Conservation (phyloP, 1,284 basidiomycete genomes). For the Filobasidium uniguttulatum region DNA sequence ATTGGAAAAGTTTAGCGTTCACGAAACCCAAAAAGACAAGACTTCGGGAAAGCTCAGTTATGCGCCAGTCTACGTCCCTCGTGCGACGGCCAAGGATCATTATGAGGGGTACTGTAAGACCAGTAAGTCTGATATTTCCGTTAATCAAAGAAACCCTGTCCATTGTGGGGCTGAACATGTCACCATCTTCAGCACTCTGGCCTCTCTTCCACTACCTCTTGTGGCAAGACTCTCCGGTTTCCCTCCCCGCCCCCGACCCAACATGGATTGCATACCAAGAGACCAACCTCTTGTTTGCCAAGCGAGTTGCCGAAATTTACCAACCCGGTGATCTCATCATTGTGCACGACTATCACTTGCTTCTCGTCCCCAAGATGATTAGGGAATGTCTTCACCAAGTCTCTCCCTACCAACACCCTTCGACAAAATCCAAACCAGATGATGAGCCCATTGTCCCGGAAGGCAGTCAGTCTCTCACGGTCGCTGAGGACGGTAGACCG, state of each 20-base stretch:
- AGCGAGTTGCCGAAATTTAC: slow-evolving; percentile 60
- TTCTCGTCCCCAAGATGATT: slow-evolving; percentile 76
- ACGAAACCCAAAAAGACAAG: slow-evolving; percentile 39
- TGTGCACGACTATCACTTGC: slow-evolving; percentile 85
- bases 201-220: slow-evolving; percentile 96
- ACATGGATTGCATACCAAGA: slow-evolving; percentile 73
- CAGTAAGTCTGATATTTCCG: slow-evolving; percentile 45
- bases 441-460: slow-evolving; percentile 3
- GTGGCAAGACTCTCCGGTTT: slow-evolving; percentile 68
- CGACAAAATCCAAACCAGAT: not conserved
- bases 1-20: slow-evolving; percentile 48
- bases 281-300: slow-evolving; percentile 76
- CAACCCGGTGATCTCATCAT: slow-evolving; percentile 78
- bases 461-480: not conserved
- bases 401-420: not conserved
- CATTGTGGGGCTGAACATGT: slow-evolving; percentile 1
- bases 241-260: slow-evolving; percentile 46
- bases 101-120: slow-evolving; percentile 98
- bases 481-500: slow-evolving; percentile 6
- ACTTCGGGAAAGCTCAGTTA: slow-evolving; percentile 54
- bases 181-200: slow-evolving; percentile 59
- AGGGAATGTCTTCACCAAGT: slow-evolving; percentile 63
- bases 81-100: slow-evolving; percentile 78
- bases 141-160: slow-evolving; percentile 7
- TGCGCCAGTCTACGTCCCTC: slow-evolving; percentile 83